A percentile compares a stretch with the other conserved stretches of the same genome.
Conservation (phyloP, 1,284 basidiomycete species). For the Apiotrichum siamense region DNA sequence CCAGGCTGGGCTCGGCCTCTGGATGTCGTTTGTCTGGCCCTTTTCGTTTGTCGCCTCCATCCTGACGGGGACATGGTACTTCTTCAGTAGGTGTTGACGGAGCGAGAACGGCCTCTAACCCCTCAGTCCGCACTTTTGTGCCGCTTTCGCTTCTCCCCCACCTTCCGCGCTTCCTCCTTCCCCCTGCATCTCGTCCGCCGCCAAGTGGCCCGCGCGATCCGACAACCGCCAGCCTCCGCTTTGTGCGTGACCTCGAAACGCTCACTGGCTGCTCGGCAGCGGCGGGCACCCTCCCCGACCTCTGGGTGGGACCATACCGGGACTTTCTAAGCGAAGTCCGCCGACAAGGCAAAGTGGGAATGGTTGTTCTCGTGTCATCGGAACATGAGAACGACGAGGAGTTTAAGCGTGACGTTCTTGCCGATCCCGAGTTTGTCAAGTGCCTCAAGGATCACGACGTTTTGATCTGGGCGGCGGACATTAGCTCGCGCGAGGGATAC, state of each 20-base stretch:
- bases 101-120: not conserved
- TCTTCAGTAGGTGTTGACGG: conserved; percentile 35
- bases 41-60: conserved; percentile 34
- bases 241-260: conserved; percentile 38
- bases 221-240: conserved; percentile 26
- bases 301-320: conserved; percentile 76
- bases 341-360: conserved; percentile 65
- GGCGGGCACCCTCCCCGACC: conserved; percentile 59
- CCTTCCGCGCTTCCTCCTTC: conserved; percentile 42
- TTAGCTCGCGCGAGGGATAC: conserved; percentile 73
- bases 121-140: conserved; percentile 40
- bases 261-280: conserved; percentile 30
- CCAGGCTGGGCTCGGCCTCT: conserved; percentile 6
- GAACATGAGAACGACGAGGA: conserved; percentile 83
- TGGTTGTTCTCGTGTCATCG: conserved; percentile 76
- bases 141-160: conserved; percentile 41
- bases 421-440: conserved; percentile 63
- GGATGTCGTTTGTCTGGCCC: conserved; percentile 32
- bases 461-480: conserved; percentile 77
- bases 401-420: conserved; percentile 80
- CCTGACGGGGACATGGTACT: conserved; percentile 43
- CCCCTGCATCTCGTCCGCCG: conserved; percentile 25
- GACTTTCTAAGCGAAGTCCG: conserved; percentile 65
- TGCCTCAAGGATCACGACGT: conserved; percentile 64
- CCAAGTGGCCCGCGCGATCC: conserved; percentile 28